Percentiles rank a stretch among this genome's conserved stretches.
Evolutionary conservation across 129 eudicot species (phyloP).

Genomic region (sunflower (Helianthus annuus)): DNA sequence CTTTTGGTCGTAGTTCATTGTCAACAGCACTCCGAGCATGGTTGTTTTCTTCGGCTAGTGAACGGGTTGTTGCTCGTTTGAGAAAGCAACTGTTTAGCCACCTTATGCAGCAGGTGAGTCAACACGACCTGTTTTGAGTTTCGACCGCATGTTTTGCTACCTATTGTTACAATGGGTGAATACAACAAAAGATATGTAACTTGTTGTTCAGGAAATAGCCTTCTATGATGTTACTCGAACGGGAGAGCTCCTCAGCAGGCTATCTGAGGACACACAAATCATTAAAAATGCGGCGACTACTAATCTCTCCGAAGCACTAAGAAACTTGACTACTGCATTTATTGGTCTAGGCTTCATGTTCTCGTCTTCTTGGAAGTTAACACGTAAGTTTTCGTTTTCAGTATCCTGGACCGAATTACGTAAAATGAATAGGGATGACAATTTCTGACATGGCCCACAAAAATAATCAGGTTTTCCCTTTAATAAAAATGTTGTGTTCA

Average conservation of each 20-base stretch:
- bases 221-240: constrained; percentile 66
- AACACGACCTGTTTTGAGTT: constrained; percentile 5
- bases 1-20: constrained; percentile 43
- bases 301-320: constrained; percentile 60
- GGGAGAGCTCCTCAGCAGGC: constrained; percentile 62
- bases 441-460: no score
- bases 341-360: constrained; percentile 93
- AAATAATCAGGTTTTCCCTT: neutral
- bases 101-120: constrained; percentile 50
- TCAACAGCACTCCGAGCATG: constrained; percentile 52
- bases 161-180: neutral
- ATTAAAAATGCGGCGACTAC: constrained; percentile 72
- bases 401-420: neutral
- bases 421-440: no score
- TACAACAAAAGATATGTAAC: constrained; percentile 4
- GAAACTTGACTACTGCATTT: constrained; percentile 50
- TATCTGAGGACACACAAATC: constrained; percentile 67
- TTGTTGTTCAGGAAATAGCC: constrained; percentile 53
- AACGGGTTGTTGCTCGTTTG: constrained; percentile 54
- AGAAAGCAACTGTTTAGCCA: constrained; percentile 54
- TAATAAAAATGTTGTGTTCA: neutral
- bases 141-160: neutral
- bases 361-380: constrained; percentile 93
- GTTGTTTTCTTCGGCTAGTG: constrained; percentile 55
- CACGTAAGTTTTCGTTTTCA: constrained; percentile 43